Evolutionary conservation across 148 eudicot species (phyloP).

Genomic region (Mesembryanthemum crystallinum): DNA sequence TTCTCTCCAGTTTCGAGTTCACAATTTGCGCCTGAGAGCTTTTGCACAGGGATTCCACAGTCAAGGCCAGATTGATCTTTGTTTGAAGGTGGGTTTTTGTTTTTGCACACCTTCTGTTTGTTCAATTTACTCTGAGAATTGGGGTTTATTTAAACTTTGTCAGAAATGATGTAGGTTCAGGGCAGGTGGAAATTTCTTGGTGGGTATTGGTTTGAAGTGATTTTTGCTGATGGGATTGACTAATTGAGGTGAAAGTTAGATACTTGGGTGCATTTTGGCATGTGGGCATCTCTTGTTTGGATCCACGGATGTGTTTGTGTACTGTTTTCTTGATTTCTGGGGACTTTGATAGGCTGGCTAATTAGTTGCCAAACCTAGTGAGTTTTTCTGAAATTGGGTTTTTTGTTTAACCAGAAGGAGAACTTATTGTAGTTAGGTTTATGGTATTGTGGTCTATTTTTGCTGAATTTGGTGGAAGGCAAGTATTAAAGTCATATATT

Average conservation of each 20-base stretch:
- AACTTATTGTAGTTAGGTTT: not conserved
- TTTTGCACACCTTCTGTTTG: conserved; percentile 14
- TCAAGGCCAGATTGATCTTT: conserved; percentile 17
- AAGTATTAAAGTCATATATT: not conserved
- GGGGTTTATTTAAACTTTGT: too few species aligned
- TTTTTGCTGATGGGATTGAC: conserved; percentile 11
- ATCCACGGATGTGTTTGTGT: conserved; percentile 32
- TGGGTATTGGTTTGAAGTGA: conserved; percentile 4
- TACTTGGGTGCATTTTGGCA: conserved; percentile 30
- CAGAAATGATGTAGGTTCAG: conserved; percentile 7
- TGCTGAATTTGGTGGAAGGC: conserved; percentile 1
- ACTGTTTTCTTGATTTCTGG: conserved; percentile 37
- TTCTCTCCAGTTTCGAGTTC: conserved; percentile 1
- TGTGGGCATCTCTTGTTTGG: conserved; percentile 39
- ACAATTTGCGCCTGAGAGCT: not conserved
- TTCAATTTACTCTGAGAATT: conserved; percentile 7
- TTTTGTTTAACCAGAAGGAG: not conserved
- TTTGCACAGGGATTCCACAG: not conserved
- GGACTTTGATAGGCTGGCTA: conserved; percentile 21
- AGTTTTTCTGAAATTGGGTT: conserved; percentile 3
- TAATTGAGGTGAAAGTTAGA: conserved; percentile 28
- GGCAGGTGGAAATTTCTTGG: not conserved
- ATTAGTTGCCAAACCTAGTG: conserved; percentile 20
- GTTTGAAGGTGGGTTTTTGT: not conserved
- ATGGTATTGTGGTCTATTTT: conserved; percentile 1